phyloP scores from a whole-genome alignment of 75 land plant species.

The Chamaecyparis obtusa region DNA sequence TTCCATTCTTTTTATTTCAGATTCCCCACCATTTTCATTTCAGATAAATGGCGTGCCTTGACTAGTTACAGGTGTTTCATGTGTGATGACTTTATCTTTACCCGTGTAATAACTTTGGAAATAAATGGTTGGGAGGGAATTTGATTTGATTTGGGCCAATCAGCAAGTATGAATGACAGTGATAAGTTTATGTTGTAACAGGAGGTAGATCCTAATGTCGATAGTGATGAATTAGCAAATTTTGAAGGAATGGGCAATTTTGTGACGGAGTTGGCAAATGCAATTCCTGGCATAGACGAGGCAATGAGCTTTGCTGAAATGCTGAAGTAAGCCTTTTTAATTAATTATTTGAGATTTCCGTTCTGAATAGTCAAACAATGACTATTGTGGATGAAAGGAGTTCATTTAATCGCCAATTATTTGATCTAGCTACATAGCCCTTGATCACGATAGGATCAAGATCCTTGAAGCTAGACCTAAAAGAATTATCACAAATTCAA shows the following conservation, averaged over 20 bases:
- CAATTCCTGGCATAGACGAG: constrained; percentile 97
- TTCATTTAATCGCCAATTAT: not conserved
- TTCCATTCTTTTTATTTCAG: not conserved
- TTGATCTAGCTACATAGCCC: not conserved
- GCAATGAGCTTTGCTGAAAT: constrained; percentile 99
- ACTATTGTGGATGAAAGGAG: not conserved
- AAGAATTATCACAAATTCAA: too few species aligned
- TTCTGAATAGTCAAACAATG: not conserved
- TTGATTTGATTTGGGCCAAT: not conserved
- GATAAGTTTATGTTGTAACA: constrained; percentile 12
- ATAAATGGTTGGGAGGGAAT: constrained; percentile 3
- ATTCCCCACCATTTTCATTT: not conserved
- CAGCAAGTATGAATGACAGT: not conserved
- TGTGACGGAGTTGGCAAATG: constrained; percentile 84
- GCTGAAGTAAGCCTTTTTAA: constrained; percentile 60
- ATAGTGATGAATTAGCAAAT: constrained; percentile 64
- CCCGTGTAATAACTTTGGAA: not conserved
- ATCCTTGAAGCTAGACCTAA: not conserved
- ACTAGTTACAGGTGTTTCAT: not conserved
- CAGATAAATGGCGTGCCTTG: not conserved
- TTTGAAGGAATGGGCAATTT: constrained; percentile 75
- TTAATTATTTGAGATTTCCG: not conserved
- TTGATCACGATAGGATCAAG: not conserved
- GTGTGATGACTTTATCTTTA: not conserved
- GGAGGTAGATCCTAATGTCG: constrained; percentile 96